These are phyloP conservation scores for Climacium dendroides DNA, from an alignment of 225 moss, liverwort and hornwort genomes.

Conservation along the genomic window DNA sequence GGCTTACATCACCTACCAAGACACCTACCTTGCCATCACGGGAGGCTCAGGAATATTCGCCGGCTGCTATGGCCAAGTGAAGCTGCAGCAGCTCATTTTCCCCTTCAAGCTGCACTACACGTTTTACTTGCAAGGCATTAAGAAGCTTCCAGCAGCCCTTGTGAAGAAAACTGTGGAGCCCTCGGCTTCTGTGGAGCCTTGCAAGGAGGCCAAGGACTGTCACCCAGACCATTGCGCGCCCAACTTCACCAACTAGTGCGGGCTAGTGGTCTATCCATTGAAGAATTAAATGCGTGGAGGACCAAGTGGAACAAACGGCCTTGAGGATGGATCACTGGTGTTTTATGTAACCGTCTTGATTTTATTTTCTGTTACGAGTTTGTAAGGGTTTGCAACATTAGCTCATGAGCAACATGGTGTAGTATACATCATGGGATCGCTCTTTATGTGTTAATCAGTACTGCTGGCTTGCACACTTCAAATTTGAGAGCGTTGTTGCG, in stretches of 20 bases:
- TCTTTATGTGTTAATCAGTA: background rate
- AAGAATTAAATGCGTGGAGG: background rate
- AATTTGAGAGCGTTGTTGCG: background rate
- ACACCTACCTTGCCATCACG: slow-evolving; percentile 27
- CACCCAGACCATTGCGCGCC: background rate
- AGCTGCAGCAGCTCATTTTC: slow-evolving; percentile 31
- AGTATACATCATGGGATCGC: background rate
- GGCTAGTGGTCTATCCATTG: background rate
- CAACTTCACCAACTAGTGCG: slow-evolving; percentile 8
- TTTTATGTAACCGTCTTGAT: background rate
- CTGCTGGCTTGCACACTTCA: background rate
- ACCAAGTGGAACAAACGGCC: background rate
- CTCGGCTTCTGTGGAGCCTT: background rate
- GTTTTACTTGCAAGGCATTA: slow-evolving; percentile 40
- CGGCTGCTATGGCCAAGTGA: slow-evolving; percentile 28
- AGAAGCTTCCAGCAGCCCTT: background rate
- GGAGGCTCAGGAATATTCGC: slow-evolving; percentile 37
- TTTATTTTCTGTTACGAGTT: background rate
- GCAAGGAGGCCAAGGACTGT: slow-evolving; percentile 14
- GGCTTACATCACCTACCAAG: slow-evolving; percentile 26
- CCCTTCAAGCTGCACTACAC: slow-evolving; percentile 50
- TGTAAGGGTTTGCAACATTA: background rate
- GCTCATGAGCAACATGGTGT: background rate
- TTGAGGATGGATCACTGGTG: background rate
- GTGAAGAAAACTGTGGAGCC: background rate